These are phyloP conservation scores for Taiwanofungus camphoratus DNA, from an alignment of 1,284 basidiomycete species.

Conservation along the genomic window DNA sequence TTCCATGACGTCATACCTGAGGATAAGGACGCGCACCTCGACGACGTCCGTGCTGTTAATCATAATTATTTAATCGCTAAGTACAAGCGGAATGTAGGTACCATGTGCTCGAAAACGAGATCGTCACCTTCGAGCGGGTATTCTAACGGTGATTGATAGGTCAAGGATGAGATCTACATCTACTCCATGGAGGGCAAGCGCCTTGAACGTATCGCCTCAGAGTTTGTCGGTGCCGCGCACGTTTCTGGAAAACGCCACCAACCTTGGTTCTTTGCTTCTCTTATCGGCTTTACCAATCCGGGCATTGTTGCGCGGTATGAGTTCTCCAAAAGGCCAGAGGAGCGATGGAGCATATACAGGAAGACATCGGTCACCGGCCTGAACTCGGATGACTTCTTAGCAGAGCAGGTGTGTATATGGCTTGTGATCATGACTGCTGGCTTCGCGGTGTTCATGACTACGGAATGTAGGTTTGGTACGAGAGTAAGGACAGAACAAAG, in stretches of 20 bases:
- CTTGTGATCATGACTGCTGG: background rate
- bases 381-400: constrained; percentile 64
- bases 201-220: constrained; percentile 53
- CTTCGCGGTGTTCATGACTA: background rate
- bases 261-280: constrained; percentile 62
- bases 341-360: constrained; percentile 55
- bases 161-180: constrained; percentile 80
- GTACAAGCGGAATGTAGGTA: constrained; percentile 70
- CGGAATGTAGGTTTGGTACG: constrained; percentile 57
- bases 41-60: constrained; percentile 46
- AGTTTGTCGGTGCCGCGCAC: constrained; percentile 68
- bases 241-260: constrained; percentile 52
- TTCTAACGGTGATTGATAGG: constrained; percentile 33
- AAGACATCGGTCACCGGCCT: constrained; percentile 63
- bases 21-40: constrained; percentile 57
- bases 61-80: constrained; percentile 56
- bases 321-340: constrained; percentile 34
- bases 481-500: constrained; percentile 75
- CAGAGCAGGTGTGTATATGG: constrained; percentile 47
- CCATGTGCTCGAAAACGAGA: too few species aligned
- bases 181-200: constrained; percentile 58
- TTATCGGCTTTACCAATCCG: constrained; percentile 73
- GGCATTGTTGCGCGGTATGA: constrained; percentile 63
- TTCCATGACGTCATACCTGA: constrained; percentile 70
- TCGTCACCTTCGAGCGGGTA: background rate